These are phyloP conservation scores for Chalciporus pseudorubinellus DNA, from an alignment of 768 basidiomycete genomes.

Conservation along the genomic window DNA sequence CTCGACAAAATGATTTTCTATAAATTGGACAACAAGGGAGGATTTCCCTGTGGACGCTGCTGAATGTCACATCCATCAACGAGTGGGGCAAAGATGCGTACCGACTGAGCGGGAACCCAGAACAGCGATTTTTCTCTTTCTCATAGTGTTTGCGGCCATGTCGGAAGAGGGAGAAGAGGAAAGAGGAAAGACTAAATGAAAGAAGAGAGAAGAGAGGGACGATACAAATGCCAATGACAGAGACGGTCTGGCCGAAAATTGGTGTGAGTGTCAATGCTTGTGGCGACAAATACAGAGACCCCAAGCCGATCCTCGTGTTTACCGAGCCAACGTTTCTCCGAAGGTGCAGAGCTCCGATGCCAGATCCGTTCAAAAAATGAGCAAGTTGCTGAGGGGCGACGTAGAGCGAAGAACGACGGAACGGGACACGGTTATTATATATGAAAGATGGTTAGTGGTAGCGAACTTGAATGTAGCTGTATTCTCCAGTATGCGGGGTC, in stretches of 20 bases:
- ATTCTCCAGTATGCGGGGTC: slow-evolving; percentile 29
- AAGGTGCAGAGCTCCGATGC: slow-evolving; percentile 11
- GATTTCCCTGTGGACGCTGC: slow-evolving; percentile 73
- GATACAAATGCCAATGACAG: slow-evolving; percentile 14
- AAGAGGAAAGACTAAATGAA: slow-evolving; percentile 3
- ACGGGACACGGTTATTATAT: slow-evolving; percentile 20
- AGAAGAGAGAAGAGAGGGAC: slow-evolving; percentile 13
- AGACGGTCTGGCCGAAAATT: slow-evolving; percentile 16
- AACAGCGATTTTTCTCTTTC: slow-evolving; percentile 86
- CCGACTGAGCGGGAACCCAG: slow-evolving; percentile 88
- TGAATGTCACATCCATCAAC: slow-evolving; percentile 13
- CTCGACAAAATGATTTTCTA: slow-evolving; percentile 89
- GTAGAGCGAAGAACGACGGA: slow-evolving; percentile 1
- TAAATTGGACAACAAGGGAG: slow-evolving; percentile 89
- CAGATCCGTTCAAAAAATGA: slow-evolving; percentile 12
- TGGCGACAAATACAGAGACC: slow-evolving; percentile 20
- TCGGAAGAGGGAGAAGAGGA: slow-evolving; percentile 8
- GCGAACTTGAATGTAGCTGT: slow-evolving; percentile 1
- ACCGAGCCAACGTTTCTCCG: no score
- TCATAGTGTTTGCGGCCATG: slow-evolving; percentile 45
- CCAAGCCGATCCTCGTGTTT: slow-evolving; percentile 31
- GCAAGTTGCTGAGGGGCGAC: slow-evolving; percentile 1
- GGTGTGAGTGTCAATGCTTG: slow-evolving; percentile 12
- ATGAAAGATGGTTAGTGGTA: slow-evolving; percentile 1
- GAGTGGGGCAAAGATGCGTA: slow-evolving; percentile 36